Evolutionary conservation across 179 eudicot species (phyloP).

Genomic region (Nepenthes alata): DNA sequence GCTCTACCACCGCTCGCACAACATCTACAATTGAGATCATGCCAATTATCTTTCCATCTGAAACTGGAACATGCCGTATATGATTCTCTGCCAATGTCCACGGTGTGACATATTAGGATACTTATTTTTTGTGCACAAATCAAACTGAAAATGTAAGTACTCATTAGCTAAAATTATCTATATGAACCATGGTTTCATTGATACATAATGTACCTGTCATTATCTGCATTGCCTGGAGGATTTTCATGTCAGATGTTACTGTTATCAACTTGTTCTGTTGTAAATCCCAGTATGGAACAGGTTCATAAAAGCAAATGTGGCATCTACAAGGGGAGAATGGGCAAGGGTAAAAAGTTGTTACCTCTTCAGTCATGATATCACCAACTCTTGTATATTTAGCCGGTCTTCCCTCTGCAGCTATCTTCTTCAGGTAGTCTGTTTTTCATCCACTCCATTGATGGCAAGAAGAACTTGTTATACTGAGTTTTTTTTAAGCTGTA

Average conservation of each 20-base stretch:
- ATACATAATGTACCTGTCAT: conserved; percentile 48
- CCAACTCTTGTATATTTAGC: conserved; percentile 53
- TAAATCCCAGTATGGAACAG: conserved; percentile 2
- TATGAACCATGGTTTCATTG: not conserved
- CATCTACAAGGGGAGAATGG: not conserved
- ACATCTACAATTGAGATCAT: conserved; percentile 78
- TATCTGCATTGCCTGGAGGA: conserved; percentile 77
- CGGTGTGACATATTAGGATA: not conserved
- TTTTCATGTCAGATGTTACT: conserved; percentile 68
- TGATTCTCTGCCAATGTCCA: conserved; percentile 47
- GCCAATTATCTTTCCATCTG: conserved; percentile 68
- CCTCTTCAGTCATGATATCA: conserved; percentile 78
- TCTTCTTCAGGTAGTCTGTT: conserved; percentile 55
- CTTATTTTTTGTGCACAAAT: not conserved
- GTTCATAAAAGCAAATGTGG: not conserved
- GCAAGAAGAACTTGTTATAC: not conserved
- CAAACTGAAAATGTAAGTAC: not conserved
- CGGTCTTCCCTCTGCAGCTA: conserved; percentile 48
- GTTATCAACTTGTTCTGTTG: conserved; percentile 59
- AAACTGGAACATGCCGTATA: conserved; percentile 69
- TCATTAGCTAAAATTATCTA: not conserved
- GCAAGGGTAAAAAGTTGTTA: conserved; percentile 6
- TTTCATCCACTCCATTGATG: conserved; percentile 8
- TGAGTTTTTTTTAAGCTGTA: not conserved
- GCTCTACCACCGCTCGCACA: conserved; percentile 72